Evolutionary conservation across 1,139 yeast species (phyloP).

Genomic region (Pichia sp.): DNA sequence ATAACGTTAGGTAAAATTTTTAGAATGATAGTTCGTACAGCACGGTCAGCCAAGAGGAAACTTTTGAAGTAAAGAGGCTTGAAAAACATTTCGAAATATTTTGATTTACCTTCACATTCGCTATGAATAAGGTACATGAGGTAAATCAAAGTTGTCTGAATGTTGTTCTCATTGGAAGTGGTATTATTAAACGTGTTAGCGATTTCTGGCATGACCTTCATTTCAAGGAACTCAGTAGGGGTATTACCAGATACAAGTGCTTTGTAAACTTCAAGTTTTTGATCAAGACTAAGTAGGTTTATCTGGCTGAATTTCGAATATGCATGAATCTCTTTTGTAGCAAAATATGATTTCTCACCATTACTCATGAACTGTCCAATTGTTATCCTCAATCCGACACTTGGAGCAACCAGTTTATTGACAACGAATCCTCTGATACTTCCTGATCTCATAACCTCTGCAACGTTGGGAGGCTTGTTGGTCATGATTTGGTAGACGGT

Average conservation of each 20-base stretch:
- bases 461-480: conserved; percentile 21
- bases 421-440: conserved; percentile 29
- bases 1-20: conserved; percentile 57
- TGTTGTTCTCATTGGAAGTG: conserved; percentile 21
- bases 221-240: conserved; percentile 61
- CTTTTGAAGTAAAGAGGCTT: conserved; percentile 64
- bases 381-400: conserved; percentile 42
- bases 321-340: conserved; percentile 43
- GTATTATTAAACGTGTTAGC: conserved; percentile 35
- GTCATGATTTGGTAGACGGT: conserved; percentile 50
- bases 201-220: conserved; percentile 66
- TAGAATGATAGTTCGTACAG: conserved; percentile 66
- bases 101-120: conserved; percentile 18
- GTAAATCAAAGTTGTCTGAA: conserved; percentile 40
- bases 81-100: conserved; percentile 36
- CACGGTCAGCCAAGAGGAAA: conserved; percentile 67
- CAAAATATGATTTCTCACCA: conserved; percentile 39
- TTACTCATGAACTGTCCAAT: conserved; percentile 46
- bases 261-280: conserved; percentile 52
- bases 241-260: conserved; percentile 33
- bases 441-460: conserved; percentile 2
- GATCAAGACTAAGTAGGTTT: conserved; percentile 44
- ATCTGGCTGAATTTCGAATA: conserved; percentile 50
- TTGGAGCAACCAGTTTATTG: conserved; percentile 31
- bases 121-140: conserved; percentile 40